Percentiles rank a stretch among this genome's conserved stretches.
Conservation (phyloP, 2,329 filamentous ascomycete genomes). For the Xylariaceae sp. region DNA sequence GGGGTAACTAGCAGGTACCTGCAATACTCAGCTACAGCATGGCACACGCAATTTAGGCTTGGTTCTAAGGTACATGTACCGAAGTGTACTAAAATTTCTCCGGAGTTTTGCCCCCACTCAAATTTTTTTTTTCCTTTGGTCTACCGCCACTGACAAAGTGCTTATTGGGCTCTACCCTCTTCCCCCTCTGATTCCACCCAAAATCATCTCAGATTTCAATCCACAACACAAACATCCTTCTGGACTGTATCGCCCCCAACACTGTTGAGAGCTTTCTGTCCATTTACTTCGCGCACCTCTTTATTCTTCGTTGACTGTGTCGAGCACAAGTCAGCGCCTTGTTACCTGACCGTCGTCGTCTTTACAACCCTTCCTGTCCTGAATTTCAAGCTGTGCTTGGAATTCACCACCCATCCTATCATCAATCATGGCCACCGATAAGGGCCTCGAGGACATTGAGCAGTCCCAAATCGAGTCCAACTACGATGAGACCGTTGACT, state of each 20-base stretch:
- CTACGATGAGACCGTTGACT: conserved; percentile 99
- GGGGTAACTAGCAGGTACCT: not conserved
- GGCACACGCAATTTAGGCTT: not conserved
- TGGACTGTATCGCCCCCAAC: conserved; percentile 27
- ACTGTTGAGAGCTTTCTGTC: conserved; percentile 27
- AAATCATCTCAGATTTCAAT: conserved; percentile 23
- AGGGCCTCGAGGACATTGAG: conserved; percentile 83
- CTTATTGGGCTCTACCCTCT: conserved; percentile 24
- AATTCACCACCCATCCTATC: conserved; percentile 53
- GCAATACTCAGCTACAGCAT: not conserved
- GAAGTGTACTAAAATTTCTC: conserved; percentile 24
- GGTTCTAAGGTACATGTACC: conserved; percentile 8
- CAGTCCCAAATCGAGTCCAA: conserved; percentile 97
- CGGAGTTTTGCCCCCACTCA: conserved; percentile 31
- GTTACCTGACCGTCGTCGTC: conserved; percentile 28
- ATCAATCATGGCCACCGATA: conserved; percentile 98
- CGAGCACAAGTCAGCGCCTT: conserved; percentile 26
- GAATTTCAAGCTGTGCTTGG: conserved; percentile 77
- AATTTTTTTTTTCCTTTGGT: conserved; percentile 30
- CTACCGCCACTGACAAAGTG: conserved; percentile 15
- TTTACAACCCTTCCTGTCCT: conserved; percentile 39
- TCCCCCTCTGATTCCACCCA: conserved; percentile 23
- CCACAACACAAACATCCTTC: conserved; percentile 17
- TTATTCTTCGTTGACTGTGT: conserved; percentile 22
- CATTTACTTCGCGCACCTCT: conserved; percentile 24